These are phyloP conservation scores for Suillus bovinus DNA, from an alignment of 768 basidiomycete species.

Conservation along the genomic window DNA sequence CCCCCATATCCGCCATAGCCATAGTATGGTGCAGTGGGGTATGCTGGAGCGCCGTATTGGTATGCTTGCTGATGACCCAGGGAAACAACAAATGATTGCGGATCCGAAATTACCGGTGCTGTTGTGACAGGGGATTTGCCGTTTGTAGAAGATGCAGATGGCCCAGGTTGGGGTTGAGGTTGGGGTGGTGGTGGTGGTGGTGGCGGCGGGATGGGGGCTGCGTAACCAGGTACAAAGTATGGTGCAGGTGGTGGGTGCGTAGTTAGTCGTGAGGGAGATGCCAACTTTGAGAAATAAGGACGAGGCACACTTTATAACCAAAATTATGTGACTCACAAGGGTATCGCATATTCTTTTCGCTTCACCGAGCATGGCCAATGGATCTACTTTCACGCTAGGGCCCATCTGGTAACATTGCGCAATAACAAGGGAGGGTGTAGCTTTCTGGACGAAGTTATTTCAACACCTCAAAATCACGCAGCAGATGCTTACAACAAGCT, in stretches of 20 bases:
- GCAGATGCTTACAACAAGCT: conserved; percentile 62
- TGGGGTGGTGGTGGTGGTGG: conserved; percentile 37
- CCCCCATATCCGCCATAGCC: conserved; percentile 44
- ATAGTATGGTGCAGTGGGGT: conserved; percentile 67
- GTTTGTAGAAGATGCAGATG: conserved; percentile 30
- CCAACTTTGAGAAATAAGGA: conserved; percentile 46
- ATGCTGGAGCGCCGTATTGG: conserved; percentile 38
- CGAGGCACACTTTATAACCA: background rate
- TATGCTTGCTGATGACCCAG: conserved; percentile 55
- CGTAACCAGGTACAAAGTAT: conserved; percentile 46
- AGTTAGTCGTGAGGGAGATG: conserved; percentile 71
- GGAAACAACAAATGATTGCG: conserved; percentile 72
- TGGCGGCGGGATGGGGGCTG: conserved; percentile 21
- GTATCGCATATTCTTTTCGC: conserved; percentile 79
- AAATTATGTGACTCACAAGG: conserved; percentile 46
- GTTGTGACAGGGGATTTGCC: conserved; percentile 36
- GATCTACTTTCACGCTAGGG: conserved; percentile 67
- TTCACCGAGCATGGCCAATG: conserved; percentile 69
- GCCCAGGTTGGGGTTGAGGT: conserved; percentile 41
- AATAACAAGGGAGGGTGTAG: conserved; percentile 66
- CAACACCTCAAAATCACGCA: conserved; percentile 12
- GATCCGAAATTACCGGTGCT: conserved; percentile 62
- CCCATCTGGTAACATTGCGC: conserved; percentile 82
- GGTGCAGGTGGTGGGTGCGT: conserved; percentile 64
- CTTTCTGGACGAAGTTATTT: conserved; percentile 39